Base-by-base conservation (phyloP, 2,329 filamentous ascomycete genomes). In the Xylaria sp. region DNA sequence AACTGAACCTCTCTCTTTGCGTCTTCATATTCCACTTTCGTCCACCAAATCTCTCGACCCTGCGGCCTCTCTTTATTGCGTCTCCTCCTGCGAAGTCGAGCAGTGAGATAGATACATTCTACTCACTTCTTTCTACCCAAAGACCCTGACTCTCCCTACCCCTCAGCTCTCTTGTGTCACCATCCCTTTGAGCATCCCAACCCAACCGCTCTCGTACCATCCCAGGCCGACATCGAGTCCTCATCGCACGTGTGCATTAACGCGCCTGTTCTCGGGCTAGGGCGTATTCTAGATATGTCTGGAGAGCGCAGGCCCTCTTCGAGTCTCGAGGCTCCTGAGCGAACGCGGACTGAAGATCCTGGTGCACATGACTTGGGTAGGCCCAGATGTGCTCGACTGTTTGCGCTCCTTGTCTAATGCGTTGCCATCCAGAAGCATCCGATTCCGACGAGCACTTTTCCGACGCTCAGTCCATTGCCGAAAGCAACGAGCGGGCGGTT, bases 381-480 rank as follows among this genome's bases (percentile, higher is more conserved):
- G 71, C 58, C 52, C 48, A n/a, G 62, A 2, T 50, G 10, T 16
- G n/a, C 16, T 49, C 18, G 39, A n/a, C n/a, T 9, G 39, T 52
- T 50, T 37, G 50, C 16, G 51, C 35, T 51, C 50, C 50, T 30
- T 23, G 16, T 49, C 64, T 69, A 63, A 69, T 61, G 44, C 50
- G 39, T n/a, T 19, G 19, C 55, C 19, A 42, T 46, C 18, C 52
- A 70, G 67, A 62, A 58, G 63, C 64, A 35, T 86, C 85, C 53
- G 86, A 88, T 63, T 87, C 84, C 34, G 86, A 88, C 51, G 86
- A 89, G 66, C 86, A 88, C 74, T 89, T 87, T 72, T 87, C 83
- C 54, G 86, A 89, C 70, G 85, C 86, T 39, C 82, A 82, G 57
- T 86, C 84, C 39, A 79, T 76, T 70, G 59, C 73, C 67, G 65